Percentiles rank a stretch among this genome's conserved stretches.
Evolutionary conservation across 768 basidiomycete species (phyloP).

Genomic region (Podaxis sp.): DNA sequence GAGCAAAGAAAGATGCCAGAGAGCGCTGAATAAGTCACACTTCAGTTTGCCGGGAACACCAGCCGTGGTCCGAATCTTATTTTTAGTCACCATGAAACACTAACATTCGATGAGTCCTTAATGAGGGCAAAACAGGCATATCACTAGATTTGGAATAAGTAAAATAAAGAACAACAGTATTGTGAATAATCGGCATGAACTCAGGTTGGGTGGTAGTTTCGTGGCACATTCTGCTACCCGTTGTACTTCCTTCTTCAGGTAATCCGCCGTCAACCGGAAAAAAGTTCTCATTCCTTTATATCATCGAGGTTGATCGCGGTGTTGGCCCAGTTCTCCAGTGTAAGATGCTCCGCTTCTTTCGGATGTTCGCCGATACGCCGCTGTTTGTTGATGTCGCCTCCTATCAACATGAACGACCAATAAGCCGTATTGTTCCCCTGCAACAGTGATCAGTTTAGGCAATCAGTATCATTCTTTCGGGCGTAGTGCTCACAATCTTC

Average conservation of each 20-base stretch:
- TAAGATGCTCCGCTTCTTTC: conserved; percentile 14
- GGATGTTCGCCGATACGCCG: conserved; percentile 4
- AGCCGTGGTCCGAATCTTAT: neutral
- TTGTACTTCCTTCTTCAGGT: conserved; percentile 13
- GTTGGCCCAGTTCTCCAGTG: conserved; percentile 19
- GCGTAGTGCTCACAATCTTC: conserved; percentile 23
- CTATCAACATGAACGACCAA: too few relatives aligned
- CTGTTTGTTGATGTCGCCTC: too few relatives aligned
- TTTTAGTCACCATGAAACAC: neutral
- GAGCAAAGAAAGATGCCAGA: neutral
- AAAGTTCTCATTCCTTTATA: conserved; percentile 16
- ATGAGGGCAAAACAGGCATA: neutral
- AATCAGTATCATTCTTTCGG: too few relatives aligned
- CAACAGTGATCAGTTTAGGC: too few relatives aligned
- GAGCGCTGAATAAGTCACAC: neutral
- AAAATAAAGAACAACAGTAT: too few relatives aligned
- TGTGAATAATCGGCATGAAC: neutral
- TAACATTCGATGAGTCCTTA: neutral
- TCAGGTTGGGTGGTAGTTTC: conserved; percentile 10
- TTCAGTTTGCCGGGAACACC: neutral
- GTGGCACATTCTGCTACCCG: conserved; percentile 9
- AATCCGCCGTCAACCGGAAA: conserved; percentile 14
- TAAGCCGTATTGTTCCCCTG: too few relatives aligned
- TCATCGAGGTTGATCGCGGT: conserved; percentile 18
- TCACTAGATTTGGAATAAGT: neutral